These are phyloP conservation scores for Clarireedia paspali DNA, from an alignment of 2,329 filamentous ascomycete species.

Conservation along the genomic window DNA sequence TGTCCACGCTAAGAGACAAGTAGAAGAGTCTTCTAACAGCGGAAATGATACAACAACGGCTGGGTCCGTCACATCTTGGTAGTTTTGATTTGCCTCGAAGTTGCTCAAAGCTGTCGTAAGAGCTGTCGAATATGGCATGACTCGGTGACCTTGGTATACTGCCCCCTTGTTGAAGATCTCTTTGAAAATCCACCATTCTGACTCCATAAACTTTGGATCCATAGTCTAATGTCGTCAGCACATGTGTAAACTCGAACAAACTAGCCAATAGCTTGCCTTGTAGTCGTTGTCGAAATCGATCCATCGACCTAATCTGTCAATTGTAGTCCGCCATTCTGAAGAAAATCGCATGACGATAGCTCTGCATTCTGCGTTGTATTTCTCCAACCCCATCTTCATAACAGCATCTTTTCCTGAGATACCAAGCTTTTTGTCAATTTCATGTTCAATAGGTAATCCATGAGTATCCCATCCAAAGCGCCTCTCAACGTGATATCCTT, in stretches of 20 bases:
- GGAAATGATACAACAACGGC: slow-evolving; percentile 86
- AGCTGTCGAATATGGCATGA: slow-evolving; percentile 93
- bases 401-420: slow-evolving; percentile 86
- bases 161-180: slow-evolving; percentile 82
- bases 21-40: slow-evolving; percentile 67
- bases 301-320: slow-evolving; percentile 87
- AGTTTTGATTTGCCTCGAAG: slow-evolving; percentile 91
- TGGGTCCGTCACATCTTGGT: slow-evolving; percentile 87
- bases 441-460: slow-evolving; percentile 89
- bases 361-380: slow-evolving; percentile 87
- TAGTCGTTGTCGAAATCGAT: slow-evolving; percentile 98
- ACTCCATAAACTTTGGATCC: slow-evolving; percentile 94
- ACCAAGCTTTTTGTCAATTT: slow-evolving; percentile 93
- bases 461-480: slow-evolving; percentile 96
- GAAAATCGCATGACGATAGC: slow-evolving; percentile 91
- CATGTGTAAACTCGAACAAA: not conserved
- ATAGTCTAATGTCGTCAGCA: slow-evolving; percentile 55
- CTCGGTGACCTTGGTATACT: slow-evolving; percentile 83
- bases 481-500: slow-evolving; percentile 84
- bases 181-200: slow-evolving; percentile 95
- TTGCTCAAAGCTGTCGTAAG: slow-evolving; percentile 86
- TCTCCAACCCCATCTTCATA: slow-evolving; percentile 73
- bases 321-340: slow-evolving; percentile 77
- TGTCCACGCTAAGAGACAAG: slow-evolving; percentile 54
- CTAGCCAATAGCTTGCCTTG: slow-evolving; percentile 48